Base-by-base conservation (phyloP, 306 rosid genomes). In the Prunus salicina region DNA sequence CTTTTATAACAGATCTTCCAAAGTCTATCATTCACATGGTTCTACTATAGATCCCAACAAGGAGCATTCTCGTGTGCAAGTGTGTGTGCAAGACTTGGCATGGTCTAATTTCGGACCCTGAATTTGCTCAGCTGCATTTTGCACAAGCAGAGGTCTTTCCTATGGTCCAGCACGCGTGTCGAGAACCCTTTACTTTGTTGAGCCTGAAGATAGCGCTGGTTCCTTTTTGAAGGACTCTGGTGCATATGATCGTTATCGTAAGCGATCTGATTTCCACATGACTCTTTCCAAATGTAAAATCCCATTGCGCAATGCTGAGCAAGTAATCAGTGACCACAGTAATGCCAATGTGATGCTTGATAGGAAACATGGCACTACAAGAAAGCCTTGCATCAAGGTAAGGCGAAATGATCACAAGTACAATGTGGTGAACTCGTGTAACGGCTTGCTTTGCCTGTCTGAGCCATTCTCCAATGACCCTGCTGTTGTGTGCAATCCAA, bases 201-300 rank as follows among this genome's bases (percentile, higher is more conserved):
- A 82, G 8, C 63, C 13, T 27, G 79, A 81, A 6, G 66, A 63
- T 32, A 41, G 25, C 45, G 8, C 8, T 14, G 32, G 55, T 28
- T 77, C 70, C 5, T 3, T 6, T 49, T 53, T 46, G 38, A 11
- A 4, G 24, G 43, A 32, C 0, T 28, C 13, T 0, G 10, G 18
- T 27, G 58, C 25, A 9, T 67, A 25, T 11, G 16, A 14, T 0
- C 28, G 55, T 3, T 10, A 5, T 11, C 32, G 10, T 6, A 15
- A 14, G 6, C 3, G 49, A 22, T 24, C 32, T 71, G 34, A 28
- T 15, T 8, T 5, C 4, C 56, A 9, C 16, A 13, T 55, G 3
- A 51, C 71, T 62, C 82, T 80, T 4, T 52, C 71, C 55, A 67
- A 65, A 49, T 60, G 77, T 34, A 82, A 80, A 79, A 64, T 84